Evolutionary conservation across 2,329 filamentous ascomycete genomes (phyloP).

Genomic region (Fusarium metavorans): DNA sequence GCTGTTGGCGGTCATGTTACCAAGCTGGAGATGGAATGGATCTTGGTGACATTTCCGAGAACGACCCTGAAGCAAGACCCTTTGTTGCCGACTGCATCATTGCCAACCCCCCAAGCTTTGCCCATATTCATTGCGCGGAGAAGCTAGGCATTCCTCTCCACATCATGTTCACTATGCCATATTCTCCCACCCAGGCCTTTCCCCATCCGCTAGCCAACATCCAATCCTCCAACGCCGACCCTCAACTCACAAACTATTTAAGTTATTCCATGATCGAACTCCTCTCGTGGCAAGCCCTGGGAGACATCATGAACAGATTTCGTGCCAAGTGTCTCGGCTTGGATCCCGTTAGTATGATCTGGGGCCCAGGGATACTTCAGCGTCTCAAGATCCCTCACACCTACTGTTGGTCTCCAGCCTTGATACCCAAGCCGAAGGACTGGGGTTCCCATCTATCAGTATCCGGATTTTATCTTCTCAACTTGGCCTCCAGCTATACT

Average conservation of each 20-base stretch:
- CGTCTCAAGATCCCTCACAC: slow-evolving; percentile 85
- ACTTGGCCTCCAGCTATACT: slow-evolving; percentile 73
- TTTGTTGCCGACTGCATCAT: slow-evolving; percentile 89
- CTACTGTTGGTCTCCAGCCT: slow-evolving; percentile 77
- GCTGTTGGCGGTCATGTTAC: slow-evolving; percentile 88
- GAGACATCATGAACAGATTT: slow-evolving; percentile 92
- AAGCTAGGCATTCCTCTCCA: slow-evolving; percentile 80
- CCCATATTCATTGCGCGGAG: slow-evolving; percentile 80
- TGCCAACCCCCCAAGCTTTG: slow-evolving; percentile 82
- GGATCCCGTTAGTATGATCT: slow-evolving; percentile 82
- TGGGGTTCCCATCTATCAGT: slow-evolving; percentile 80
- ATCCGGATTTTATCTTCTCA: slow-evolving; percentile 82
- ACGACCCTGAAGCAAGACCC: slow-evolving; percentile 62
- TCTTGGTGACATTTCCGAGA: slow-evolving; percentile 58
- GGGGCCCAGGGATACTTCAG: slow-evolving; percentile 83
- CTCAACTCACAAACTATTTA: slow-evolving; percentile 81
- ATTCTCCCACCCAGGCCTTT: slow-evolving; percentile 86
- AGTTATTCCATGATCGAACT: slow-evolving; percentile 89
- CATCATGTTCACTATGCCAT: slow-evolving; percentile 97
- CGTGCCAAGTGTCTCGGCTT: slow-evolving; percentile 81
- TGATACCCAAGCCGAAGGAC: slow-evolving; percentile 72
- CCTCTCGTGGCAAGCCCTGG: slow-evolving; percentile 92
- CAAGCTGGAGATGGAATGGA: slow-evolving; percentile 76
- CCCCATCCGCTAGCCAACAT: slow-evolving; percentile 90
- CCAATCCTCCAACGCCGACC: slow-evolving; percentile 79